phyloP scores from a whole-genome alignment of 768 basidiomycete species.

The Cystofilobasidium macerans region DNA sequence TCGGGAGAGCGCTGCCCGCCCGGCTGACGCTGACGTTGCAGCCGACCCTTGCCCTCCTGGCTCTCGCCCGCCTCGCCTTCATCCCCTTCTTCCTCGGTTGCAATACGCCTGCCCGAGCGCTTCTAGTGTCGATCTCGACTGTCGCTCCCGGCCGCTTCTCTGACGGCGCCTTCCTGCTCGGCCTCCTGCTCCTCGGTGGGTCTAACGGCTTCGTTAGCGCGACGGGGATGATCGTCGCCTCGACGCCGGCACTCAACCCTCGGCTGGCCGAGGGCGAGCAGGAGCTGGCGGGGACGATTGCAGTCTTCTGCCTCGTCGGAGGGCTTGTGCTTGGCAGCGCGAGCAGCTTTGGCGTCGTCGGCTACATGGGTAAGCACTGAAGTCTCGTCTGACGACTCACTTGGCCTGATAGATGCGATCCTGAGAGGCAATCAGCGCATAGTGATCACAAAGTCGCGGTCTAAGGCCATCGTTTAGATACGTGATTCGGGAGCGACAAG shows the following conservation, averaged over 20 bases:
- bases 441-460: no score
- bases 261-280: not conserved
- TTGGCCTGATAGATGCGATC: no score
- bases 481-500: no score
- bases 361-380: no score
- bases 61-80: constrained; percentile 6
- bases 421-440: no score
- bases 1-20: constrained; percentile 2
- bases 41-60: not conserved
- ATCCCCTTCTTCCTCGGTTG: constrained; percentile 18
- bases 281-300: constrained; percentile 11
- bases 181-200: not conserved
- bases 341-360: constrained; percentile 12
- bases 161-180: constrained; percentile 3
- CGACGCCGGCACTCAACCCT: constrained; percentile 15
- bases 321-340: constrained; percentile 21
- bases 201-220: constrained; percentile 14
- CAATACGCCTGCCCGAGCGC: not conserved
- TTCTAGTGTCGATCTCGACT: no score
- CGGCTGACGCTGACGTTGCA: not conserved
- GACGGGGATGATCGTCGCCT: constrained; percentile 9
- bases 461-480: no score
- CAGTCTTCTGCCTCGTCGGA: constrained; percentile 13
- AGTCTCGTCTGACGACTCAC: no score
- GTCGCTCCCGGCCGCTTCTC: not conserved